phyloP scores from a whole-genome alignment of 495 filamentous ascomycete species.

The Aspergillus saccharolyticus region DNA sequence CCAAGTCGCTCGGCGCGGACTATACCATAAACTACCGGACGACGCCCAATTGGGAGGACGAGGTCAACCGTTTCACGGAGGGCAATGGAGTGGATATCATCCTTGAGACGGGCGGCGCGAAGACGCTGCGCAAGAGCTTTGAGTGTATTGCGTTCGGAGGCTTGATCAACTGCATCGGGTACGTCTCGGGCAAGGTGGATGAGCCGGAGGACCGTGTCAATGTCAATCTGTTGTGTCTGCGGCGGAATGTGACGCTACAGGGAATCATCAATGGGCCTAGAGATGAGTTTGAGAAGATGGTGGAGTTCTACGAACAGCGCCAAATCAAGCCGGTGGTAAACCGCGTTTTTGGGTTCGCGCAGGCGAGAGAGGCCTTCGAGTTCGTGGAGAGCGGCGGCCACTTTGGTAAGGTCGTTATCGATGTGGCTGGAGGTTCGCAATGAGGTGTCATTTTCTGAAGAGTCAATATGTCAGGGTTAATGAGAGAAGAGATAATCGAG shows the following conservation, averaged over 20 bases:
- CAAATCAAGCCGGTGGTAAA: conserved; percentile 61
- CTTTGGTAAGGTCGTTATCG: conserved; percentile 61
- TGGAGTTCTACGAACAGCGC: conserved; percentile 52
- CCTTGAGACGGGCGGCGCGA: conserved; percentile 60
- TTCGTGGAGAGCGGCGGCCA: conserved; percentile 63
- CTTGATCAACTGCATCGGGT: conserved; percentile 62
- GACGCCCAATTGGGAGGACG: conserved; percentile 61
- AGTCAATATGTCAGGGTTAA: too few relatives aligned
- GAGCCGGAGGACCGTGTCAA: conserved; percentile 38
- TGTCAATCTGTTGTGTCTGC: conserved; percentile 48
- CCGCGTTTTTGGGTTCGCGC: conserved; percentile 51
- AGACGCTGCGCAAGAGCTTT: conserved; percentile 57
- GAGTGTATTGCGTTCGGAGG: conserved; percentile 63
- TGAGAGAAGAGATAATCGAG: too few relatives aligned
- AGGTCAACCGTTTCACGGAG: conserved; percentile 56
- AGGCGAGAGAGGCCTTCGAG: conserved; percentile 46
- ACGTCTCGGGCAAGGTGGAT: conserved; percentile 55
- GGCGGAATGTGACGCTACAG: conserved; percentile 47
- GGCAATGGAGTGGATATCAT: conserved; percentile 63
- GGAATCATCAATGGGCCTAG: conserved; percentile 59
- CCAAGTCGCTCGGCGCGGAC: conserved; percentile 56
- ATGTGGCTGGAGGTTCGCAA: neutral
- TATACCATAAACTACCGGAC: conserved; percentile 65
- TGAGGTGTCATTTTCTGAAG: neutral
- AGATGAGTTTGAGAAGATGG: conserved; percentile 59